phyloP scores from a whole-genome alignment of 2,329 filamentous ascomycete species.

The Dendrostoma leiphaemia region DNA sequence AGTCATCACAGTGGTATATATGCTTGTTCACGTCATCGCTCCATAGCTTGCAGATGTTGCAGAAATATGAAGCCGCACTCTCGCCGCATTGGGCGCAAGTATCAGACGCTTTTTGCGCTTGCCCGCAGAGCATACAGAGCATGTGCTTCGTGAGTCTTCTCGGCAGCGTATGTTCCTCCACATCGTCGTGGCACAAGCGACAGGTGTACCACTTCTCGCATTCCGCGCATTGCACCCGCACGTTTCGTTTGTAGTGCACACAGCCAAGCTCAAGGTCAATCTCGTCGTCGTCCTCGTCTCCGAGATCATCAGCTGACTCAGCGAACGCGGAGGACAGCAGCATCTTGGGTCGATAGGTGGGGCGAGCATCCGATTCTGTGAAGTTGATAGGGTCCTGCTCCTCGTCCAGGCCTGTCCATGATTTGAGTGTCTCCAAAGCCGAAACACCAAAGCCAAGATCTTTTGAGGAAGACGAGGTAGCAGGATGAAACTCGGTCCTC shows the following conservation, averaged over 20 bases:
- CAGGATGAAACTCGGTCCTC: constrained; percentile 1
- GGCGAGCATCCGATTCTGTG: constrained; percentile 56
- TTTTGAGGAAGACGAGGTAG: constrained; percentile 6
- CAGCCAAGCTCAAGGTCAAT: constrained; percentile 66
- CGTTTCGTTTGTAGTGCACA: constrained; percentile 89
- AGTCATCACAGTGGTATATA: constrained; percentile 95
- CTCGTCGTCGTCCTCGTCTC: constrained; percentile 27
- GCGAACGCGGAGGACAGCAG: constrained; percentile 24
- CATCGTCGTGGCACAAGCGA: constrained; percentile 86
- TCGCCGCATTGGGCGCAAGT: constrained; percentile 75
- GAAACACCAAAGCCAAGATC: constrained; percentile 14
- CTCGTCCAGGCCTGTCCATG: constrained; percentile 51
- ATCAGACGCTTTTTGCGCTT: constrained; percentile 78
- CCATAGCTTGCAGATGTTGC: constrained; percentile 93
- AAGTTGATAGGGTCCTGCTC: constrained; percentile 31
- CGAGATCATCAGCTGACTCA: constrained; percentile 46
- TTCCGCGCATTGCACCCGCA: constrained; percentile 89
- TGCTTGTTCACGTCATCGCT: constrained; percentile 87
- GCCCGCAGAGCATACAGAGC: constrained; percentile 94
- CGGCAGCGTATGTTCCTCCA: constrained; percentile 75
- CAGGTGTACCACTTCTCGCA: constrained; percentile 94
- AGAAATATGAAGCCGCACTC: constrained; percentile 85
- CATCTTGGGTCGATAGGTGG: constrained; percentile 63
- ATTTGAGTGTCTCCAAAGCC: constrained; percentile 53
- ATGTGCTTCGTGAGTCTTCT: constrained; percentile 87